Base-by-base conservation (phyloP, 2,329 filamentous ascomycete genomes). In the Fusarium oligoseptatum region DNA sequence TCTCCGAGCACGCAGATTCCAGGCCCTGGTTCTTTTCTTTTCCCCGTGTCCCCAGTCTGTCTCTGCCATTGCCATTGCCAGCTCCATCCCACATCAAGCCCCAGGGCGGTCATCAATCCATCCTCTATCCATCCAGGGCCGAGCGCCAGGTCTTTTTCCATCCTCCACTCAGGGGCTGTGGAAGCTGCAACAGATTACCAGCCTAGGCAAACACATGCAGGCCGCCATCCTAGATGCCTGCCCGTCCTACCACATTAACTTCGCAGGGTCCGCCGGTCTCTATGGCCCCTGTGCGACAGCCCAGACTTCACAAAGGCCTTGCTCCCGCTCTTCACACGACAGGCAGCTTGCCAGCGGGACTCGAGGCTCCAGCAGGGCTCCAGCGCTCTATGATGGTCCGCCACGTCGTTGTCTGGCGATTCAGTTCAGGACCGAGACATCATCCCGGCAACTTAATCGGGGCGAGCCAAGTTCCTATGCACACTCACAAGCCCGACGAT, bases 371-470 rank as follows among this genome's bases (percentile, higher is more conserved):
- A 58, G 43, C 60, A 71, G 43, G 32, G 56, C 64, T 66, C 70
- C 60, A 61, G 67, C 64, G 57, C 56, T 76, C 73, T 57, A 58
- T 43, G 56, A 61, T 48, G 52, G 66, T 45, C 70, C 72, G 72
- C 76, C 76, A 77, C 70, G 76, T 78, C 72, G 74, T 57, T 66
- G 24, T 68, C 73, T 66, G 45, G 61, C 48, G 50, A 72, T 65
- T 66, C 60, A 66, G 62, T 69, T 70, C 72, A 27, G 71, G 73
- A 68, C 71, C 58, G 60, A 73, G 74, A 68, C 64, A 71, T 62
- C 27, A 60, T 58, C 61, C 48, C n/a, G 14, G 61, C 62, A 37
- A 34, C 32, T 65, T 37, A 63, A 56, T 71, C 56, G 39, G 29
- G 41, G 61, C 24, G n/a, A 65, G 50, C 57, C 55, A 74, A 37